phyloP scores from a whole-genome alignment of 2,329 filamentous ascomycete species.

The Trichoderma oligosporum region DNA sequence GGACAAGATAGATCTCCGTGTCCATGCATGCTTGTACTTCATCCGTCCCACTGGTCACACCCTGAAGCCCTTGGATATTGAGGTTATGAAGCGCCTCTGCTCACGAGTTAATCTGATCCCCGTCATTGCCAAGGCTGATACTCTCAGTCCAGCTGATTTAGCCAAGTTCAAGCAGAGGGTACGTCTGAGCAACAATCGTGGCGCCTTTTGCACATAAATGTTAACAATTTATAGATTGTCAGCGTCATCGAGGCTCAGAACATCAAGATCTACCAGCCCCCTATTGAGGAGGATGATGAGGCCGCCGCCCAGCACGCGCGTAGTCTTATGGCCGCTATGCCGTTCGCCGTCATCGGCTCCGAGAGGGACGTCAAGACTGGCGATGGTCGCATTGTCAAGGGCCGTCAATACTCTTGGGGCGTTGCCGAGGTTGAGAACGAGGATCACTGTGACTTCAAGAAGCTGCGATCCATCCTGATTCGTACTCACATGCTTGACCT shows the following conservation, averaged over 20 bases:
- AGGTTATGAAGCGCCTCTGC: slow-evolving; percentile 99
- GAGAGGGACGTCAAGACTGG: slow-evolving; percentile 98
- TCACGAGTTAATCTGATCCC: slow-evolving; percentile 98
- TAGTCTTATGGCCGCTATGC: slow-evolving; percentile 93
- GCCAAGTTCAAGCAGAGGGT: slow-evolving; percentile 94
- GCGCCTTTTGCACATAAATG: slow-evolving; percentile 18
- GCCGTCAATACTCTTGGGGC: slow-evolving; percentile 98
- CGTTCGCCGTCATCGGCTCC: slow-evolving; percentile 96
- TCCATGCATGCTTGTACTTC: slow-evolving; percentile 98
- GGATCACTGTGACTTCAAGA: slow-evolving; percentile 99
- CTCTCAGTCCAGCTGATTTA: slow-evolving; percentile 86
- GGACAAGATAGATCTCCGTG: slow-evolving; percentile 99
- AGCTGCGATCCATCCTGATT: slow-evolving; percentile 97
- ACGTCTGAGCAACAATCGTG: slow-evolving; percentile 38
- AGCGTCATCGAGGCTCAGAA: slow-evolving; percentile 96
- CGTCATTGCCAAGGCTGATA: slow-evolving; percentile 98
- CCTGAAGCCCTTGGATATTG: slow-evolving; percentile 96
- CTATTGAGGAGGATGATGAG: slow-evolving; percentile 97
- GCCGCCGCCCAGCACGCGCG: slow-evolving; percentile 91
- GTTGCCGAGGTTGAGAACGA: slow-evolving; percentile 99
- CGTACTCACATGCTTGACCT: slow-evolving; percentile 99
- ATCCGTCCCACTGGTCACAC: slow-evolving; percentile 98
- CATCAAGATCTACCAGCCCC: slow-evolving; percentile 99
- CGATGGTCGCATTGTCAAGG: slow-evolving; percentile 96
- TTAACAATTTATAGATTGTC: slow-evolving; percentile 63